Evolutionary conservation across 2,329 filamentous ascomycete species (phyloP).

Genomic region (Penicillium sp.): DNA sequence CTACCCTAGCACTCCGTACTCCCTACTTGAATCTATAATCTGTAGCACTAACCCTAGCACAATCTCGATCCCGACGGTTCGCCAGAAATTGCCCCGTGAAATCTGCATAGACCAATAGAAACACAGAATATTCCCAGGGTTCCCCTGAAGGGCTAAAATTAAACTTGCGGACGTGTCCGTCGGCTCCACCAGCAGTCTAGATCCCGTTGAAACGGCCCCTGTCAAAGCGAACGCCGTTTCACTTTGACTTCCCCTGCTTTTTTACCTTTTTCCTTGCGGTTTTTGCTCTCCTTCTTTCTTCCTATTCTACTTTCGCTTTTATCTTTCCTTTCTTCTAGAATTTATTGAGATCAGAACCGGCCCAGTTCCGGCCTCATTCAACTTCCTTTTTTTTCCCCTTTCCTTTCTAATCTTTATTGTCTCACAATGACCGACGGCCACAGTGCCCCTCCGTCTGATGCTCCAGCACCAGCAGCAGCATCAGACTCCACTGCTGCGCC

Average conservation of each 20-base stretch:
- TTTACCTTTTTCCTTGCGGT: constrained; percentile 6
- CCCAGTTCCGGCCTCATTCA: not conserved
- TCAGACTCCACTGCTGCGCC: constrained; percentile 15
- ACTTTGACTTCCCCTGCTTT: constrained; percentile 7
- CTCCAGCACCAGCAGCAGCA: constrained; percentile 10
- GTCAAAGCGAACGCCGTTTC: constrained; percentile 10
- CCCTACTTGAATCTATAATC: not conserved
- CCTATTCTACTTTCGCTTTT: constrained; percentile 1
- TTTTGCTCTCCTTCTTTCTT: not conserved
- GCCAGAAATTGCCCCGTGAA: not conserved
- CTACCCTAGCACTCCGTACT: not conserved
- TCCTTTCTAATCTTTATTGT: not conserved
- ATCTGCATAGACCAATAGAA: not conserved
- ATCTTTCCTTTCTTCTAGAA: not conserved
- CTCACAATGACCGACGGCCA: constrained; percentile 20
- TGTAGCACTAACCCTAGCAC: not conserved
- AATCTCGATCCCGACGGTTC: not conserved
- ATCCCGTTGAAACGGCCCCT: constrained; percentile 18
- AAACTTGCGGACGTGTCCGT: constrained; percentile 12
- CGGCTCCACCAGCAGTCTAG: constrained; percentile 14
- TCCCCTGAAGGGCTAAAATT: constrained; percentile 6
- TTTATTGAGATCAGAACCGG: constrained; percentile 4
- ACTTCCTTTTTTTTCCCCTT: not conserved
- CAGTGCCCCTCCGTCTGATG: constrained; percentile 11
- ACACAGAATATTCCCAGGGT: no score